Evolutionary conservation across 768 basidiomycete genomes (phyloP).

Genomic region (Xerocomellus chrysenteron): DNA sequence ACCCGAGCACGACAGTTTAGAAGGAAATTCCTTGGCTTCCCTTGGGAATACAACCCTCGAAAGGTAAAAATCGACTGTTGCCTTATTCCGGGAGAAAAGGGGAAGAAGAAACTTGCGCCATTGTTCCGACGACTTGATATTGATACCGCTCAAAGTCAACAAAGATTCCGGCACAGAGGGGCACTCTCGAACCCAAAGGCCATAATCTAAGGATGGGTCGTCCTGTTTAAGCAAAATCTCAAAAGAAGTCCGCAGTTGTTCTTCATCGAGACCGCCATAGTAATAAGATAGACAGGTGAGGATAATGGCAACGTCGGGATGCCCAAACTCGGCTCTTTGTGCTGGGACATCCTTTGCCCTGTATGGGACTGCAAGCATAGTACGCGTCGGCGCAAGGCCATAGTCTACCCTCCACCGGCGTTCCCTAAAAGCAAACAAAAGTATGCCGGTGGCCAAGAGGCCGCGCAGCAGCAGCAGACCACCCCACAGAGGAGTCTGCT

Average conservation of each 20-base stretch:
- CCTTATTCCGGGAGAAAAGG: constrained; percentile 27
- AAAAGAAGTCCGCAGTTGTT: neutral
- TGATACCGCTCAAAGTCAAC: constrained; percentile 35
- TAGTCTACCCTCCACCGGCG: constrained; percentile 42
- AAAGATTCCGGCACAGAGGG: constrained; percentile 6
- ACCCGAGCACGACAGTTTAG: constrained; percentile 33
- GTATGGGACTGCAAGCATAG: constrained; percentile 39
- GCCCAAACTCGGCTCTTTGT: constrained; percentile 38
- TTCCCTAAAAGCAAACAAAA: constrained; percentile 32
- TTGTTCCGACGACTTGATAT: constrained; percentile 33
- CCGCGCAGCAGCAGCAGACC: constrained; percentile 36
- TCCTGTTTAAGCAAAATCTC: constrained; percentile 5
- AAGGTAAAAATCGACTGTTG: constrained; percentile 38
- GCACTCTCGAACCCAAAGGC: neutral
- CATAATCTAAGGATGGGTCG: constrained; percentile 25
- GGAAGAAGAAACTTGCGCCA: constrained; percentile 26
- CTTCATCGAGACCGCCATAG: constrained; percentile 7
- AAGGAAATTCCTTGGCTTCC: constrained; percentile 37
- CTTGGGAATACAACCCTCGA: constrained; percentile 39
- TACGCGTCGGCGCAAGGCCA: constrained; percentile 33
- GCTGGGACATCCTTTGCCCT: constrained; percentile 40
- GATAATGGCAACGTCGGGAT: constrained; percentile 36
- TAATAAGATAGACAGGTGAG: constrained; percentile 40
- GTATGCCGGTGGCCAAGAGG: constrained; percentile 32
- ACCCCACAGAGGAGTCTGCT: constrained; percentile 12